These are phyloP conservation scores for Globisporangium megalacanthum DNA, from an alignment of 352 stramenopile genomes.

Conservation along the genomic window DNA sequence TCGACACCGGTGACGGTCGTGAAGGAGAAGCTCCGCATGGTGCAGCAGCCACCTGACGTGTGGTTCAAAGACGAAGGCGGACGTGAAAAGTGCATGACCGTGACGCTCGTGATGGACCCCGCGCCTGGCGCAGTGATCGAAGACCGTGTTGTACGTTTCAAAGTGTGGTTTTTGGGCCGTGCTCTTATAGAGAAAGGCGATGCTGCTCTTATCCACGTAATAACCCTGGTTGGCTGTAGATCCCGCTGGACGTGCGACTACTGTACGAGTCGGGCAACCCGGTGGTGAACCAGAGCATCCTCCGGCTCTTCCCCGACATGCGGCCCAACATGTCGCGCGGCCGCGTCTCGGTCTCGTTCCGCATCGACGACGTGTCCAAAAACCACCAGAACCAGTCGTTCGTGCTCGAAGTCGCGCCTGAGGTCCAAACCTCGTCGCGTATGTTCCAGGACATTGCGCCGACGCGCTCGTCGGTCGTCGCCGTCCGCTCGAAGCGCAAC, in stretches of 20 bases:
- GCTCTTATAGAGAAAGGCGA: no score
- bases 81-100: constrained; percentile 93
- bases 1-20: constrained; percentile 58
- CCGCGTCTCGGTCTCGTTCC: constrained; percentile 85
- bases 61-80: constrained; percentile 98
- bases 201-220: no score
- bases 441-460: constrained; percentile 91
- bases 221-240: constrained; percentile 17
- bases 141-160: constrained; percentile 61
- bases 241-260: constrained; percentile 58
- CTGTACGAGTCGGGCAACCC: constrained; percentile 82
- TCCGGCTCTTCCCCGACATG: constrained; percentile 84
- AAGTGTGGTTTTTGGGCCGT: no score
- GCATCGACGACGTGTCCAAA: constrained; percentile 96
- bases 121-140: constrained; percentile 59
- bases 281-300: constrained; percentile 89
- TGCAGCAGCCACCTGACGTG: constrained; percentile 81
- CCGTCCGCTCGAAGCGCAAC: constrained; percentile 94
- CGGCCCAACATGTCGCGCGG: constrained; percentile 85
- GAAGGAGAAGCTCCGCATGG: constrained; percentile 72
- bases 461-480: constrained; percentile 83
- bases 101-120: constrained; percentile 77
- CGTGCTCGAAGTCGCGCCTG: constrained; percentile 83
- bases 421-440: constrained; percentile 72
- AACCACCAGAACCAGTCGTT: constrained; percentile 97